A percentile compares a stretch with the other conserved stretches of the same genome.
Evolutionary conservation across 345 rosid genomes (phyloP).

Genomic region (Dipteronia sinensis): DNA sequence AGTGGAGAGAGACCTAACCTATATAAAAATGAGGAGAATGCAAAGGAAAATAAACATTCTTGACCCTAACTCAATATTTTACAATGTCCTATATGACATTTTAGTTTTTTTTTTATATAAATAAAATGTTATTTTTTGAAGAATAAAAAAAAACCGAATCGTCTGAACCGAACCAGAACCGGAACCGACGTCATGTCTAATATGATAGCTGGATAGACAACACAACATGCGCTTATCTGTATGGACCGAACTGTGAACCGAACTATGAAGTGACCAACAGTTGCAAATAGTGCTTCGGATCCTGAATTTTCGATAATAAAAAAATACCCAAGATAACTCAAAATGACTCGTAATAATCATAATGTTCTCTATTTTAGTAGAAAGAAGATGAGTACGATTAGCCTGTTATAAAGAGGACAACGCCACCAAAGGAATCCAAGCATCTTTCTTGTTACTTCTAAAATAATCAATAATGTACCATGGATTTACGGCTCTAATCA

Average conservation of each 20-base stretch:
- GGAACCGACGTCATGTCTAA: no score
- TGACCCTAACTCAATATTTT: no score
- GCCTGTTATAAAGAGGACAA: conserved; percentile 36
- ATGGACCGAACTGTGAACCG: neutral
- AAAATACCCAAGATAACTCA: neutral
- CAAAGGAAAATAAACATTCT: no score
- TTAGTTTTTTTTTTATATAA: no score
- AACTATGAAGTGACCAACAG: neutral
- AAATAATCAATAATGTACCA: conserved; percentile 12
- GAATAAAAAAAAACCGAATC: no score
- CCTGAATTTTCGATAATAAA: neutral
- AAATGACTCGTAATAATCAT: neutral
- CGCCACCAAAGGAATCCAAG: conserved; percentile 42
- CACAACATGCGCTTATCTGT: neutral
- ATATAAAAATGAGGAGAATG: no score
- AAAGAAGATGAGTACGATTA: neutral
- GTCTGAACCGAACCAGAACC: no score
- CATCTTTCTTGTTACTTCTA: conserved; percentile 30
- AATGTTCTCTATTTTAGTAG: neutral
- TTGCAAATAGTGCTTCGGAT: neutral
- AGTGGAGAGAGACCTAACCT: no score
- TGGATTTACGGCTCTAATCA: conserved; percentile 30
- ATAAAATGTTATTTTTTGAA: no score
- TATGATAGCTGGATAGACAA: neutral
- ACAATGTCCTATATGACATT: no score